Evolutionary conservation across 768 basidiomycete genomes (phyloP).

Genomic region (Pleurotus ostreatus): DNA sequence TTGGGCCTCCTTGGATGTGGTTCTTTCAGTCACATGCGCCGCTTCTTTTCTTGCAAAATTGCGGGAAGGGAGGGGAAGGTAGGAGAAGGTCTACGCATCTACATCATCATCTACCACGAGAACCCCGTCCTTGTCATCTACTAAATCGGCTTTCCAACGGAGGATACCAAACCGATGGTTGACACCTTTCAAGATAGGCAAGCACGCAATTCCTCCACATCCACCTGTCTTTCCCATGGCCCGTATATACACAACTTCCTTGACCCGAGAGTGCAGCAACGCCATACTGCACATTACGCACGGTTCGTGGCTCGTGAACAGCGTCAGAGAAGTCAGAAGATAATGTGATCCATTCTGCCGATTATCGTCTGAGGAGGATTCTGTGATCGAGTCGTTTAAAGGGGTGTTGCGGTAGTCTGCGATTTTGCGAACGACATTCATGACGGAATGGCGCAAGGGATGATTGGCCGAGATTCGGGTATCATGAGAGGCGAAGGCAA

Average conservation of each 20-base stretch:
- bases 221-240: conserved; percentile 82
- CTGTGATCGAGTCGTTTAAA: conserved; percentile 9
- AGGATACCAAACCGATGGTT: conserved; percentile 85
- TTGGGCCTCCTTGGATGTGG: no score
- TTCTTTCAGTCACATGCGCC: no score
- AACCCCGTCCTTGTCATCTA: background rate
- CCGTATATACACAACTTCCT: conserved; percentile 72
- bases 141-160: conserved; percentile 46
- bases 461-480: conserved; percentile 64
- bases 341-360: conserved; percentile 71
- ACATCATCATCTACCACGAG: conserved; percentile 7
- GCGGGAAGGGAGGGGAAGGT: background rate
- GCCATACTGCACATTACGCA: conserved; percentile 99
- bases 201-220: conserved; percentile 70
- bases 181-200: conserved; percentile 79
- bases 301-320: conserved; percentile 95
- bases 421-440: conserved; percentile 69
- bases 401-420: conserved; percentile 48
- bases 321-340: conserved; percentile 75
- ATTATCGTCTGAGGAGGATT: background rate
- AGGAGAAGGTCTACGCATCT: conserved; percentile 3
- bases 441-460: conserved; percentile 80
- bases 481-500: conserved; percentile 59
- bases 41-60: no score
- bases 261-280: conserved; percentile 89